Percentiles rank a stretch among this genome's conserved stretches.
Conservation (phyloP, 2,329 filamentous ascomycete genomes). For the Clarireedia monteithiana region DNA sequence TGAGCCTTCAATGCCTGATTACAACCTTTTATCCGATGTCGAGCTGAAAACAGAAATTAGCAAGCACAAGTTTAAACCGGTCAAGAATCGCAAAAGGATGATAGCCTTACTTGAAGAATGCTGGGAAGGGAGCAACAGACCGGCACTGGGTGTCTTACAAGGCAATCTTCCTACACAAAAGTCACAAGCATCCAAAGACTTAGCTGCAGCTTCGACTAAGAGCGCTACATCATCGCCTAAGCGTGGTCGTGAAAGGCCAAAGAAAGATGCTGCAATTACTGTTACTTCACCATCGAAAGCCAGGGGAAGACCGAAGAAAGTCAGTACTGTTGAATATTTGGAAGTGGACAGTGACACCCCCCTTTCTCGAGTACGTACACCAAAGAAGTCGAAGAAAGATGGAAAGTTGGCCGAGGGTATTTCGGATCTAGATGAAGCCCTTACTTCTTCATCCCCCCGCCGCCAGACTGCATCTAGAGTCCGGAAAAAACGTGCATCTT, state of each 20-base stretch:
- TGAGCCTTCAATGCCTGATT: slow-evolving; percentile 41
- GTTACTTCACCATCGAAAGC: slow-evolving; percentile 9
- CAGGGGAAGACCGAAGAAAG: slow-evolving; percentile 16
- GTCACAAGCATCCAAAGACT: neutral
- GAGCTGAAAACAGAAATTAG: slow-evolving; percentile 55
- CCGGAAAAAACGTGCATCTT: slow-evolving; percentile 12
- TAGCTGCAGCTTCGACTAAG: slow-evolving; percentile 13
- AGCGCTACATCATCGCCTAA: slow-evolving; percentile 27
- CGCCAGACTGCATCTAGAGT: slow-evolving; percentile 15
- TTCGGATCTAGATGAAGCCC: slow-evolving; percentile 38
- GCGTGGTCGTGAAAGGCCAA: slow-evolving; percentile 33
- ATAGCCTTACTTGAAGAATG: slow-evolving; percentile 62
- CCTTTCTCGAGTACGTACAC: slow-evolving; percentile 23
- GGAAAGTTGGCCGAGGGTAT: slow-evolving; percentile 37
- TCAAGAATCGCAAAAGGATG: slow-evolving; percentile 62
- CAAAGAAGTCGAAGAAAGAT: slow-evolving; percentile 22
- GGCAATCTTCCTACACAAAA: slow-evolving; percentile 17
- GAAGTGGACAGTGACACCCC: slow-evolving; percentile 18
- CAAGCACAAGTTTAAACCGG: slow-evolving; percentile 63
- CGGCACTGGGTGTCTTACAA: slow-evolving; percentile 20
- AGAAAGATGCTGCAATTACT: slow-evolving; percentile 13
- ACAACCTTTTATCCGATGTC: slow-evolving; percentile 51
- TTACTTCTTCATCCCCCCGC: slow-evolving; percentile 23
- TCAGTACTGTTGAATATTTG: slow-evolving; percentile 13
- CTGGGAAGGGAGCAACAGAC: slow-evolving; percentile 52